Percentiles rank a stretch among this genome's conserved stretches.
phyloP scores from a whole-genome alignment of 139 green algal species.

The Zygnema circumcarinatum region DNA sequence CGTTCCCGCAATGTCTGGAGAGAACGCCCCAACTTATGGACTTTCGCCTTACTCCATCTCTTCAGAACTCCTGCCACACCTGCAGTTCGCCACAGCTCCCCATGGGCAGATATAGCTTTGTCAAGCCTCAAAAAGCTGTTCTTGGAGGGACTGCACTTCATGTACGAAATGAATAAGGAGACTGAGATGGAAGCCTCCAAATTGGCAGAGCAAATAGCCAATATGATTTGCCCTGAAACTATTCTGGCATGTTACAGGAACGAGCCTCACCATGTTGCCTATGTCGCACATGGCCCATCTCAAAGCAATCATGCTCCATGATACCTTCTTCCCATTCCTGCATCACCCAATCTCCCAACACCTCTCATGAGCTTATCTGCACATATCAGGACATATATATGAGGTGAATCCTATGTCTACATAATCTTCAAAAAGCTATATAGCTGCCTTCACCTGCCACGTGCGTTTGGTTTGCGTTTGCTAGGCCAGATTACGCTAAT shows the following conservation, averaged over 20 bases:
- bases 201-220: too few species aligned
- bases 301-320: background rate
- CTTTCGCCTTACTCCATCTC: constrained; percentile 9
- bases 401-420: background rate
- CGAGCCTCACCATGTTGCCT: background rate
- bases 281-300: background rate
- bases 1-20: constrained; percentile 4
- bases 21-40: background rate
- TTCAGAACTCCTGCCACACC: background rate
- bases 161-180: too few species aligned
- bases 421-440: too few species aligned
- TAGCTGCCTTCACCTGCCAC: too few species aligned
- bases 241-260: background rate
- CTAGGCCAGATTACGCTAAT: too few species aligned
- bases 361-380: background rate
- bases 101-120: too few species aligned
- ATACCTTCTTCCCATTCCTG: background rate
- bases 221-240: too few species aligned
- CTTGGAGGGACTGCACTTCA: too few species aligned
- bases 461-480: too few species aligned
- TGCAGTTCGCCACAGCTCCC: background rate
- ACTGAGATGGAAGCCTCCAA: too few species aligned
- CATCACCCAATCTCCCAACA: too few species aligned
- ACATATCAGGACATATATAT: background rate
- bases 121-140: too few species aligned